Base-by-base conservation (phyloP, 345 rosid species). In the Firmiana major region DNA sequence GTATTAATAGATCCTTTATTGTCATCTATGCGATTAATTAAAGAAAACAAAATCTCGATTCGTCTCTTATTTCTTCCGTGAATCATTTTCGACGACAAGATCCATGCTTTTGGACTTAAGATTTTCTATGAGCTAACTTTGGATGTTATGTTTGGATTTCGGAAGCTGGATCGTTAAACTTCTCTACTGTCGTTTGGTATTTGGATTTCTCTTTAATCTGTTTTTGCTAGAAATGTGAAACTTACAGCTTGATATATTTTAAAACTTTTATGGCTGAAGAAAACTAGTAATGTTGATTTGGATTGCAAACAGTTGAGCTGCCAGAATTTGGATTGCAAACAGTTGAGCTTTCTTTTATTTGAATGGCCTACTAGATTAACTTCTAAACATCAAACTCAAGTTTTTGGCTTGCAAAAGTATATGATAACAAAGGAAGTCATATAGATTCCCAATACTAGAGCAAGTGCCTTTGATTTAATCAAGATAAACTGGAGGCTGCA, bases 281-380 rank as follows among this genome's bases (percentile, higher is more conserved):
- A 66, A 43, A 67, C 53, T 67, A 67, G 34, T 21, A 22, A 11
- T 24, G 53, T 1, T 66, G 10, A 22, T 21, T 31, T 31, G 34
- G 34, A n/a, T n/a, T 31, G 34, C 34, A 31, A 31, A 31, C 34
- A 1, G 34, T 31, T 31, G 34, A 31, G 55, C 19, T 68, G 17
- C 31, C 51, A 42, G 71, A 67, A 43, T 67, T n/a, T 67, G 19
- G 53, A 67, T 43, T 43, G n/a, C 71, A 21, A 65, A 65, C 12
- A 4, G 28, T 11, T 38, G 15, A 42, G 51, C 46, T 40, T 38
- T 6, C 43, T 34, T 63, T 31, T 31, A 36, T 36, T 64, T 36
- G 69, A 17, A 34, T 36, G 24, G 7, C 46, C 48, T 10, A 13
- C 1, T 38, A 65, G 49, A 65, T 40, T 40, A 15, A 65, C 12